Evolutionary conservation across 805 yeast species (phyloP), one percentile per base, ranked within the genome.

Genomic region (Wickerhamiella sorbophila): DNA sequence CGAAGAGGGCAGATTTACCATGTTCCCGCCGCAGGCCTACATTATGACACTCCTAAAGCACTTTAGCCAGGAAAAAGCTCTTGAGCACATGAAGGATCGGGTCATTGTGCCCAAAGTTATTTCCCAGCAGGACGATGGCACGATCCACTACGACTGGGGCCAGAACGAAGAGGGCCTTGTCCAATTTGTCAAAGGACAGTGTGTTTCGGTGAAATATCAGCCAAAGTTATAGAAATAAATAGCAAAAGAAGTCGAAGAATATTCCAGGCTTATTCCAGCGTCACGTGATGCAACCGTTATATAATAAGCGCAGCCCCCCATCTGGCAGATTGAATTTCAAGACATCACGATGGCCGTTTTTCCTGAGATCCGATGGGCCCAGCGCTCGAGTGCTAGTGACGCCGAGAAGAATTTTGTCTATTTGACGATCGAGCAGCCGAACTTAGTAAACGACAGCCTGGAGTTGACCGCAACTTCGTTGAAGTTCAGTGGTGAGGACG

Each of bases 321-420:
- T n/a, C n/a, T n/a, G n/a, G n/a, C n/a, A n/a, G n/a, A n/a, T n/a
- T n/a, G n/a, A n/a, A n/a, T n/a, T n/a, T n/a, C n/a, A n/a, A n/a
- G n/a, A n/a, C n/a, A n/a, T n/a, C n/a, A n/a, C n/a, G 6, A 42
- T 40, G 40, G 36, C 54, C 8, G 35, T 52, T 33, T 50, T 52
- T 43, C 57, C 78, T 38, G 65, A 63, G 67, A 88, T 84, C 33
- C 68, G 77, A 58, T 88, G 98, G 98, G 97, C 98, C 10, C 98
- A 88, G 69, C 83, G 98, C 64, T 85, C 95, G 42, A 76, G 70
- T 56, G 79, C 69, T n/a, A 61, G 69, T 3, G 93, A 78, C 31
- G 71, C 73, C 9, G 67, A 72, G 24, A 87, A 83, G 63, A 88
- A 88, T 61, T 56, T 85, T 31, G 52, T 91, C 17, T 80, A 70